Evolutionary conservation across 306 rosid genomes (phyloP).

Genomic region (Quercus ilex): DNA sequence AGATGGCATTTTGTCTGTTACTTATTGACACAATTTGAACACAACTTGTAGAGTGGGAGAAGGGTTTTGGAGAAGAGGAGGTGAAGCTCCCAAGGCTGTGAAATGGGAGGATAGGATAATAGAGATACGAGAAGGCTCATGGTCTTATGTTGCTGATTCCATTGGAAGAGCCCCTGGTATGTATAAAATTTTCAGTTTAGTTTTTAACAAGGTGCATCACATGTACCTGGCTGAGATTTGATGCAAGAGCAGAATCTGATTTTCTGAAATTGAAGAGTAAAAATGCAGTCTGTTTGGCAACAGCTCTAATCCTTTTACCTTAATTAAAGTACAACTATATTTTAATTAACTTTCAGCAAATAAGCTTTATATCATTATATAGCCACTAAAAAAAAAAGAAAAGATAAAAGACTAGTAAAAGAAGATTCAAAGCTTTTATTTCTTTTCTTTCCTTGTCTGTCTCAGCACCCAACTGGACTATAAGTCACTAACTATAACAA

Average conservation of each 20-base stretch:
- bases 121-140: slow-evolving; percentile 93
- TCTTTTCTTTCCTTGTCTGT: neutral
- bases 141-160: slow-evolving; percentile 88
- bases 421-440: too few relatives aligned
- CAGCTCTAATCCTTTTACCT: too few relatives aligned
- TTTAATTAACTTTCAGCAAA: too few relatives aligned
- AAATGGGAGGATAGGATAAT: slow-evolving; percentile 89
- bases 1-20: slow-evolving; percentile 5
- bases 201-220: neutral
- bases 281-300: too few relatives aligned
- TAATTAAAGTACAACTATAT: too few relatives aligned
- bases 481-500: neutral
- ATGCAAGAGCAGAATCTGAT: too few relatives aligned
- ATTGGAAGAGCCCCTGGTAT: slow-evolving; percentile 90
- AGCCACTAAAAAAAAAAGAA: too few relatives aligned
- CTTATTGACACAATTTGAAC: slow-evolving; percentile 9
- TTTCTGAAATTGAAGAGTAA: too few relatives aligned
- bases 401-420: too few relatives aligned
- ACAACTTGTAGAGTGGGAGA: slow-evolving; percentile 65
- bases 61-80: slow-evolving; percentile 98
- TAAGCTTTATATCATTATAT: too few relatives aligned
- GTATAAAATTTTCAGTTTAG: slow-evolving; percentile 5
- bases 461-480: neutral
- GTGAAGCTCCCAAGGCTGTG: slow-evolving; percentile 68
- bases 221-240: neutral